These are phyloP conservation scores for Solanum gandarillasii DNA, from an alignment of 257 asterid genomes.

Conservation along the genomic window DNA sequence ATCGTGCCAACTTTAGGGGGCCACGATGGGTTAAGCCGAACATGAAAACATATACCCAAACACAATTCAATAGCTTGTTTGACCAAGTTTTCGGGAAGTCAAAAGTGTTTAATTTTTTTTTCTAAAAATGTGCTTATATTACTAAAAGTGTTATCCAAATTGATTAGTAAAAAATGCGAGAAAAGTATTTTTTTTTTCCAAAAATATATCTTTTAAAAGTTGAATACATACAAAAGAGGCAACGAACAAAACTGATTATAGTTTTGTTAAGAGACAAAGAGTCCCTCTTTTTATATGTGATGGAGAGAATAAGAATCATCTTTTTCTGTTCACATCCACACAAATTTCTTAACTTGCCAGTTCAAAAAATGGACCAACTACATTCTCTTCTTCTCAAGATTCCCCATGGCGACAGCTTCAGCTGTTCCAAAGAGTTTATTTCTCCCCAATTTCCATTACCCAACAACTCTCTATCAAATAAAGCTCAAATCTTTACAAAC, in stretches of 20 bases:
- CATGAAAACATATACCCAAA: neutral
- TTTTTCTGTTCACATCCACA: conserved; percentile 45
- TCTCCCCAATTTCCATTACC: conserved; percentile 20
- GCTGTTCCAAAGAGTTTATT: conserved; percentile 22
- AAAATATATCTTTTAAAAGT: neutral
- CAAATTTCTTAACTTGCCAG: conserved; percentile 20
- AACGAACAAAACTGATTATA: neutral
- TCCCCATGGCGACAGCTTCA: conserved; percentile 28
- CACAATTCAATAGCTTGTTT: neutral
- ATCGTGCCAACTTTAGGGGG: no score
- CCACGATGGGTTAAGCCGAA: no score
- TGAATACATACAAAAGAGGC: neutral
- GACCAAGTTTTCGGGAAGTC: neutral
- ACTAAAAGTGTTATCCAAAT: neutral
- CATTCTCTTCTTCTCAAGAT: conserved; percentile 13
- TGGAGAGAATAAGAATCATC: neutral
- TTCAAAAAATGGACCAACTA: conserved; percentile 20
- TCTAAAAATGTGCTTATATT: neutral
- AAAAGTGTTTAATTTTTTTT: neutral
- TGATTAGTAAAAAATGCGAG: neutral
- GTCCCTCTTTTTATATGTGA: neutral
- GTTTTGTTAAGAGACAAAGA: neutral
- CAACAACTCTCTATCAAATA: conserved; percentile 2
- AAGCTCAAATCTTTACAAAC: conserved; percentile 1
- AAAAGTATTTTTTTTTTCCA: neutral